phyloP scores from a whole-genome alignment of 2,329 filamentous ascomycete genomes.

The Colletotrichum cuscutae region DNA sequence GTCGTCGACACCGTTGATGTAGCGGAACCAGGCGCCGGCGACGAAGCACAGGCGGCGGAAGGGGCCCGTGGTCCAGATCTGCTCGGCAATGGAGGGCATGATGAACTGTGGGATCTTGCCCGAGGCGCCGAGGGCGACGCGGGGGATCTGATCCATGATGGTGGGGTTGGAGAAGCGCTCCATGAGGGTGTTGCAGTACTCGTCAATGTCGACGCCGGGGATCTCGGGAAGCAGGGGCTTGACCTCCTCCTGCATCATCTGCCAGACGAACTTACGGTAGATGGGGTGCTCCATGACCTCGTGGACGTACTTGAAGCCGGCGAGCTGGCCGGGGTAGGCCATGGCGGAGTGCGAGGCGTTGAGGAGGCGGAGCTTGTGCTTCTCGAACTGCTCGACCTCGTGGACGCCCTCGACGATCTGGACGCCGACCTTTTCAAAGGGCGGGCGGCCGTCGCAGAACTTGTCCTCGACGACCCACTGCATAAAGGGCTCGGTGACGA shows the following conservation, averaged over 20 bases:
- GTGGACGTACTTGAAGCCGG: constrained; percentile 64
- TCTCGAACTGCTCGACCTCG: constrained; percentile 64
- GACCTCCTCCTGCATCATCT: constrained; percentile 66
- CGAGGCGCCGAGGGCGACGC: constrained; percentile 61
- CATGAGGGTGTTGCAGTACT: constrained; percentile 63
- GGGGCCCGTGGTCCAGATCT: constrained; percentile 56
- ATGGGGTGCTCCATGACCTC: constrained; percentile 61
- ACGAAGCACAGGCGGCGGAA: constrained; percentile 60
- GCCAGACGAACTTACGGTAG: constrained; percentile 59
- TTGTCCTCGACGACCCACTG: constrained; percentile 66
- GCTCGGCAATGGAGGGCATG: constrained; percentile 58
- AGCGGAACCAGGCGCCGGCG: constrained; percentile 61
- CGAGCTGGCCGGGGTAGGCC: constrained; percentile 61
- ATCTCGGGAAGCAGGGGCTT: constrained; percentile 63
- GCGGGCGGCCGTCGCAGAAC: constrained; percentile 61
- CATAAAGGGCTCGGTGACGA: constrained; percentile 66
- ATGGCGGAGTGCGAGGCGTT: constrained; percentile 64
- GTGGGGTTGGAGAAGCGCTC: constrained; percentile 67
- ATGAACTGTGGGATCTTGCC: constrained; percentile 65
- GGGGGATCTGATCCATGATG: constrained; percentile 65
- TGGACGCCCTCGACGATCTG: constrained; percentile 63
- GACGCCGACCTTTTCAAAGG: constrained; percentile 63
- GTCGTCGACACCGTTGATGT: constrained; percentile 61
- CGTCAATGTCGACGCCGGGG: constrained; percentile 59
- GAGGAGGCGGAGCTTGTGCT: constrained; percentile 65